Evolutionary conservation across 1,284 basidiomycete species (phyloP).

Genomic region (Apiotrichum sp.): DNA sequence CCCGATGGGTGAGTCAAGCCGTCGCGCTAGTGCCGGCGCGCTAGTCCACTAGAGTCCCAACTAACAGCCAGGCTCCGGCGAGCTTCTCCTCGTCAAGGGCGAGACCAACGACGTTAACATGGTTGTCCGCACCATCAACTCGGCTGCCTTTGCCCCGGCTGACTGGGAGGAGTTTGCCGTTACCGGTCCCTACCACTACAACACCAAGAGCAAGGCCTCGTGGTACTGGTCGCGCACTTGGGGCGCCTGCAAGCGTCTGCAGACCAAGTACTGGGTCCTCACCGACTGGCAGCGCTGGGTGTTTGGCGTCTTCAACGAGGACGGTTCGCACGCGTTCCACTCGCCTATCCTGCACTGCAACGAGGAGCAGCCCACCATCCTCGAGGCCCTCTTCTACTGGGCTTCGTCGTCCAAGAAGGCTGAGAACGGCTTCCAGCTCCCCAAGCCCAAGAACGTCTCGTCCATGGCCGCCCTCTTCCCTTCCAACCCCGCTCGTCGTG

Average conservation of each 20-base stretch:
- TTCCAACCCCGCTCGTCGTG: constrained; percentile 42
- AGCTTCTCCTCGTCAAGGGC: constrained; percentile 43
- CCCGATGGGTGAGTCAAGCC: constrained; percentile 41
- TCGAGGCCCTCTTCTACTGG: constrained; percentile 45
- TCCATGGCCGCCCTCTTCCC: constrained; percentile 36
- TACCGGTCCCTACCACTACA: constrained; percentile 45
- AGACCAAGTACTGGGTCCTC: constrained; percentile 43
- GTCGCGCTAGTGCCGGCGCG: neutral
- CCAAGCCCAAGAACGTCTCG: constrained; percentile 30
- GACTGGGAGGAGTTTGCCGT: constrained; percentile 48
- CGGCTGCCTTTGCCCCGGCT: constrained; percentile 38
- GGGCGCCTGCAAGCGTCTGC: constrained; percentile 41
- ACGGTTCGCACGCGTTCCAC: constrained; percentile 37
- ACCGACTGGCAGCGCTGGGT: constrained; percentile 48
- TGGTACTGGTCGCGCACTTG: constrained; percentile 48
- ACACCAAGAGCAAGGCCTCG: constrained; percentile 46
- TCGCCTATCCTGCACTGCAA: constrained; percentile 33
- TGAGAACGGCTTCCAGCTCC: constrained; percentile 3
- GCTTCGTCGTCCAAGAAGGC: constrained; percentile 26
- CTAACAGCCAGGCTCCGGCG: constrained; percentile 37
- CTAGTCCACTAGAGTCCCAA: neutral
- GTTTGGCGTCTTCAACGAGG: constrained; percentile 46
- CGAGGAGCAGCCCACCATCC: constrained; percentile 33
- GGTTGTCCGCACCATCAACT: constrained; percentile 47
- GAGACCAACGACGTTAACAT: constrained; percentile 37